Percentiles rank a stretch among this genome's conserved stretches.
Conservation (phyloP, 1,139 yeast species). For the Yamadazyma siamensis region DNA sequence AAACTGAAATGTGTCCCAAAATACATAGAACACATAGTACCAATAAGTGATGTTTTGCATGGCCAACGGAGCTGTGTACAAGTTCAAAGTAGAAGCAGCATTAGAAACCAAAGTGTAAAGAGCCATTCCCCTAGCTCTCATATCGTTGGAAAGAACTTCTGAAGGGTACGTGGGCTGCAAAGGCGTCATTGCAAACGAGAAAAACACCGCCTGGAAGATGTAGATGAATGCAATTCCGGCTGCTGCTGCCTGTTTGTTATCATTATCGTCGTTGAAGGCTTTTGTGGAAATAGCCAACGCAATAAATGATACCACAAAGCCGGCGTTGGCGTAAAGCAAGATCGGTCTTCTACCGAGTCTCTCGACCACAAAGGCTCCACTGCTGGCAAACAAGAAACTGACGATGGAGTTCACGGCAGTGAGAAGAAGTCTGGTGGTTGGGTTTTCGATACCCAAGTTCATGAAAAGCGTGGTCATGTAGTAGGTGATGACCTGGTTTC, state of each 20-base stretch:
- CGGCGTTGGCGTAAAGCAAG: conserved; percentile 12
- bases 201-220: conserved; percentile 12
- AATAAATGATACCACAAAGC: conserved; percentile 10
- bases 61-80: conserved; percentile 15
- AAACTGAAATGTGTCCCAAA: conserved; percentile 14
- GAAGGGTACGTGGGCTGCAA: conserved; percentile 16
- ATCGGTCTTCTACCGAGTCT: conserved; percentile 15
- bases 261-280: conserved; percentile 6
- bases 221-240: conserved; percentile 13
- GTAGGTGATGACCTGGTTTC: conserved; percentile 16
- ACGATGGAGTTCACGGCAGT: conserved; percentile 15
- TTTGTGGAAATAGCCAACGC: conserved; percentile 12
- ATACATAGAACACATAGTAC: conserved; percentile 15
- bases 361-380: conserved; percentile 14
- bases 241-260: conserved; percentile 8
- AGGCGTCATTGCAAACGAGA: conserved; percentile 16
- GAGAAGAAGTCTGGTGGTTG: conserved; percentile 14
- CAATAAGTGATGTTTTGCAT: conserved; percentile 15
- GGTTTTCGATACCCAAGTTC: conserved; percentile 14
- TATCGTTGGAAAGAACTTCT: conserved; percentile 12
- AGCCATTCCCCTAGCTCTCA: conserved; percentile 13
- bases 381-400: conserved; percentile 11
- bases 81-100: conserved; percentile 13
- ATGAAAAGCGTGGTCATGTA: conserved; percentile 16
- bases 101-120: conserved; percentile 9